Evolutionary conservation across 225 moss, liverwort and hornwort genomes (phyloP).

Genomic region (Pleurozium schreberi): DNA sequence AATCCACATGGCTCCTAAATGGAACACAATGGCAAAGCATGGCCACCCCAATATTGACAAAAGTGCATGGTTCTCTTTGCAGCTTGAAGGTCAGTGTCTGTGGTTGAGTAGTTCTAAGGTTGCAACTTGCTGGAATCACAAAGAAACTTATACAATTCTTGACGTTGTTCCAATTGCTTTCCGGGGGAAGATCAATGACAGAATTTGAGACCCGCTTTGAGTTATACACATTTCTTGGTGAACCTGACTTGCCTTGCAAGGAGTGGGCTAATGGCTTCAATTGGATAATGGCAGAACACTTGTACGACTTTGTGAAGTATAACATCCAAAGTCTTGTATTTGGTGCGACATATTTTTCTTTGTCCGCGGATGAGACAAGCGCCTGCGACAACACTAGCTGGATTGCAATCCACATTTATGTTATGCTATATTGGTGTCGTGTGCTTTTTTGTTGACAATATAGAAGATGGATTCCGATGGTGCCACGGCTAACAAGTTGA

Average conservation of each 20-base stretch:
- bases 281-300: background rate
- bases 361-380: background rate
- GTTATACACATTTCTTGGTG: background rate
- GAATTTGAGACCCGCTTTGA: background rate
- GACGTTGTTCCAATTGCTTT: background rate
- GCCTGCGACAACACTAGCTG: background rate
- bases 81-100: no score
- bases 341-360: rapidly evolving
- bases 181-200: background rate
- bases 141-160: background rate
- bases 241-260: background rate
- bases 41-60: no score
- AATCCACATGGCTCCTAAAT: no score
- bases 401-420: background rate
- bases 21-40: no score
- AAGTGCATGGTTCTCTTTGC: no score
- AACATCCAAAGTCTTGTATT: background rate
- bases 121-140: background rate
- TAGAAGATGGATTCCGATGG: no score
- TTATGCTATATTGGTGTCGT: background rate
- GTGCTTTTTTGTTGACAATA: no score
- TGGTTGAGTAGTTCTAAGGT: background rate
- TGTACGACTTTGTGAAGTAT: background rate
- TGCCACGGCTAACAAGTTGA: no score
- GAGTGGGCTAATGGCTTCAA: no score